A percentile compares a stretch with the other conserved stretches of the same genome.
Conservation (phyloP, 2,329 filamentous ascomycete species). For the Fusarium liriodendri region DNA sequence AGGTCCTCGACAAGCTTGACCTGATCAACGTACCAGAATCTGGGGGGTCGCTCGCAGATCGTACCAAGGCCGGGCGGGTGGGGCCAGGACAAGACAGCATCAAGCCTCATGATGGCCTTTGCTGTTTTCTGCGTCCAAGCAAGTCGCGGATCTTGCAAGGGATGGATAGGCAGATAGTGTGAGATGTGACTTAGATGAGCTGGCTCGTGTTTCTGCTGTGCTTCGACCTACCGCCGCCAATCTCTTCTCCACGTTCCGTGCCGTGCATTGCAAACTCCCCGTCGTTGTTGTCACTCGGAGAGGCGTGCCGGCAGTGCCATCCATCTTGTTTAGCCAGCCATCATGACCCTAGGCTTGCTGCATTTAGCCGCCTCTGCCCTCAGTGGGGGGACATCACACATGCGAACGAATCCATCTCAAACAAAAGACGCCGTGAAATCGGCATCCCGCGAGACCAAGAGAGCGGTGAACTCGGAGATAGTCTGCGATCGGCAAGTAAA, state of each 20-base stretch:
- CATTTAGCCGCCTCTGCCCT: conserved; percentile 18
- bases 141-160: conserved; percentile 3
- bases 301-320: conserved; percentile 13
- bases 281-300: conserved; percentile 1
- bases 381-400: conserved; percentile 9
- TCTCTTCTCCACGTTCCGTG: conserved; percentile 8
- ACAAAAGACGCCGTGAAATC: background rate
- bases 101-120: conserved; percentile 26
- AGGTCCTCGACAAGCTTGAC: conserved; percentile 18
- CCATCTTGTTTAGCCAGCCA: conserved; percentile 27
- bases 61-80: conserved; percentile 35
- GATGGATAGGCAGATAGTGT: background rate
- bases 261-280: background rate
- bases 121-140: conserved; percentile 1
- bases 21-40: conserved; percentile 42
- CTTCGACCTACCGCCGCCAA: background rate
- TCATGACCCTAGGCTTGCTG: conserved; percentile 15
- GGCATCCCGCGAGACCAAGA: background rate
- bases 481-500: conserved; percentile 13
- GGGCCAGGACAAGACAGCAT: conserved; percentile 7
- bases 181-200: conserved; percentile 2
- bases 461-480: conserved; percentile 11
- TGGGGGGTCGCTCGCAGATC: conserved; percentile 34
- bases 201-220: conserved; percentile 1
- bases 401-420: background rate